Conservation (phyloP, 768 basidiomycete genomes). For the Crucibulum laeve region DNA sequence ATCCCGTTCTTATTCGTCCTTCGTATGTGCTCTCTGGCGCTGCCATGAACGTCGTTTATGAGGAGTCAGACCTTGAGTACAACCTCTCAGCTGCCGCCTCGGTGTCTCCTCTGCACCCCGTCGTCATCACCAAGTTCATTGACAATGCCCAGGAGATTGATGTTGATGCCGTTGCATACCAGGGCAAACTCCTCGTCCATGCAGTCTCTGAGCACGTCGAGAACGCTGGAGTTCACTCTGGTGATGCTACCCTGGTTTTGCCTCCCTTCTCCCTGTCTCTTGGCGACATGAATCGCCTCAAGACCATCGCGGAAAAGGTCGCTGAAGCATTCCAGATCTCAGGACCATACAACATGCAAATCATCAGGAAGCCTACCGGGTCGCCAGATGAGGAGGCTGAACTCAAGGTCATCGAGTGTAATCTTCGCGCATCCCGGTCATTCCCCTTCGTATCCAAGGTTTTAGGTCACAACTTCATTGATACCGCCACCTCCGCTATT, state of each 20-base stretch:
- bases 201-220: slow-evolving; percentile 98
- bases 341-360: slow-evolving; percentile 99
- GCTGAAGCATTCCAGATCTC: slow-evolving; percentile 94
- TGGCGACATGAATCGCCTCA: slow-evolving; percentile 80
- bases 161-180: slow-evolving; percentile 92
- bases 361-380: slow-evolving; percentile 77
- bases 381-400: slow-evolving; percentile 49
- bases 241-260: slow-evolving; percentile 95
- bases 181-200: slow-evolving; percentile 89
- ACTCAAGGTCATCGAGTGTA: slow-evolving; percentile 98
- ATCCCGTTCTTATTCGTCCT: slow-evolving; percentile 96
- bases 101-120: slow-evolving; percentile 95
- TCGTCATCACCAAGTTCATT: slow-evolving; percentile 99
- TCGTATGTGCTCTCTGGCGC: slow-evolving; percentile 98
- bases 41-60: slow-evolving; percentile 98
- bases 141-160: slow-evolving; percentile 98
- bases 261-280: slow-evolving; percentile 83
- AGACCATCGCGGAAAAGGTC: slow-evolving; percentile 93
- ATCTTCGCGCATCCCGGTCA: slow-evolving; percentile 93
- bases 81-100: slow-evolving; percentile 95
- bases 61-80: slow-evolving; percentile 85
- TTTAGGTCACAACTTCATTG: slow-evolving; percentile 94
- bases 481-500: slow-evolving; percentile 87
- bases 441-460: slow-evolving; percentile 99
- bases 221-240: slow-evolving; percentile 97